Evolutionary conservation across 164 flowering plant species (phyloP), one percentile per base, ranked within the genome.

Genomic region (Malania oleifera): DNA sequence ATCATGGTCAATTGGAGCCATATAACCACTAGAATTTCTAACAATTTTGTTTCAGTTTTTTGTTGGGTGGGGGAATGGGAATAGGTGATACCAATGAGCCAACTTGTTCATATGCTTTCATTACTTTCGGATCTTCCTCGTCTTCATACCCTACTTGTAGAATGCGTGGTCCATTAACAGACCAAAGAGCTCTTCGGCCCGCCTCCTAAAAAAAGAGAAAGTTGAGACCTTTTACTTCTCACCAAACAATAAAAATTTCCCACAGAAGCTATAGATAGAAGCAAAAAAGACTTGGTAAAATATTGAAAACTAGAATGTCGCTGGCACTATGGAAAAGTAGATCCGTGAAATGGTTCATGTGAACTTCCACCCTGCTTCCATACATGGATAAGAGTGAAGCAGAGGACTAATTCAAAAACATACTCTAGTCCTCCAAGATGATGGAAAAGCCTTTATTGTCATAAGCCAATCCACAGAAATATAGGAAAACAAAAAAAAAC

Each of bases 161-260:
- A 69, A 93, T 86, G 27, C 88, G 74, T 11, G 97, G 89, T 51
- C 99, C 97, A 68, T 90, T 85, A 43, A 88, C 74, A 34, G 95
- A 86, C 99, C 99, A 93, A 17, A 93, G 70, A 44, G 97, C 89
- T 67, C 97, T 82, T 62, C 80, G 77, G 26, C 97, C 97, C 11
- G 91, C 92, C 53, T 88, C 97, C 97, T 93, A 76, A 7, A 73
- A 65, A 19, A 47, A 18, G 3, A 60, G 26, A 8, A 46, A 44
- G 31, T 18, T 25, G n/a, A 7, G 1, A 27, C n/a, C 1, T 22
- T 12, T 18, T 37, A 54, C 29, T 54, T 9, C 17, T 20, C 26
- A 53, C 9, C 38, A 52, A 37, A 13, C 53, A 17, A 14, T 19
- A 38, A 34, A 2, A 15, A 11, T 12, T 10, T 51, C 13, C 18